Base-by-base conservation (phyloP, 192 early-diverging fungal species). In the Pilaira anomala region DNA sequence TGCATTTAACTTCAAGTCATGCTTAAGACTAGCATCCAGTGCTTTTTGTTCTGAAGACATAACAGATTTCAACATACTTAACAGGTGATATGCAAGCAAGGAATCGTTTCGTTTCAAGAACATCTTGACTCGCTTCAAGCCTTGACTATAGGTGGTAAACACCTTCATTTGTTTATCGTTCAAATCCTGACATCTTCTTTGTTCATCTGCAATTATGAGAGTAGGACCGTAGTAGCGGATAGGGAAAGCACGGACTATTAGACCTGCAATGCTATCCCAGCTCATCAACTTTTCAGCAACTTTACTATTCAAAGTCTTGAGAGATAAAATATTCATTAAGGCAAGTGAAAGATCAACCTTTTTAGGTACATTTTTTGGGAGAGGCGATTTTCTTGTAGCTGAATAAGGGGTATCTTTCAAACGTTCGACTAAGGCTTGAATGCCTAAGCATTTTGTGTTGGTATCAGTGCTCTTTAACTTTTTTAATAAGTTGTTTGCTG, bases 251-350 rank as follows among this genome's bases (percentile, higher is more conserved):
- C 59, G 36, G 14, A 48, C 61, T 63, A 63, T 36, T 7, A 73
- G 42, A 53, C 54, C 29, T 1, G 52, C 53, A 13, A 73, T 60
- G 39, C 65, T 36, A 12, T 73, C 65, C 71, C 71, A 73, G 22
- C 48, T 46, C 65, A 67, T 67, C 41, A 73, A 45, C 6, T 45
- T 49, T 24, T 55, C 13, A 24, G 48, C 40, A 39, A 66, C 9
- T 7, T 39, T 19, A 0, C 25, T 19, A n/a, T 62, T 44, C 2
- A 54, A 41, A 12, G 21, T 3, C 3, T 12, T 11, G 1, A 21
- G 33, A 11, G 67, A 44, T 3, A 69, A 21, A 9, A 55, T 51
- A 19, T 49, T 29, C 49, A 44, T 33, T 0, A 69, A 22, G 16
- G 55, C 7, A 44, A 53, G 60, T 7, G 55, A 25, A 6, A 69